phyloP scores from a whole-genome alignment of 805 yeast species.

The Sugiyamaella boreocaroliniensis region DNA sequence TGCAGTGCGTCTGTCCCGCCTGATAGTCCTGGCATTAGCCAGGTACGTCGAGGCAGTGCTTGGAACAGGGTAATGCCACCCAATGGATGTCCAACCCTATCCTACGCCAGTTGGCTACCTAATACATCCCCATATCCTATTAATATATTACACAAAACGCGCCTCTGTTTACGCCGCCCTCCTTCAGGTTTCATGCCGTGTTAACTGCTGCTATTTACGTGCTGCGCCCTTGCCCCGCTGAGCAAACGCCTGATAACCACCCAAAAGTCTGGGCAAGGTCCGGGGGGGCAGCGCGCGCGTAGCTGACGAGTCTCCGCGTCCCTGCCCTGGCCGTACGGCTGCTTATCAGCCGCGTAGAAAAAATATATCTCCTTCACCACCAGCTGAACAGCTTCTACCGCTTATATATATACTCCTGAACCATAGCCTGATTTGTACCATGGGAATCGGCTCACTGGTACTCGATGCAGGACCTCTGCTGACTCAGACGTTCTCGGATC shows the following conservation, averaged over 20 bases:
- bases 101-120: neutral
- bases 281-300: neutral
- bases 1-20: neutral
- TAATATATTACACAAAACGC: neutral
- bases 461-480: slow-evolving; percentile 95
- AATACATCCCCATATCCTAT: neutral
- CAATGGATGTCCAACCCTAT: neutral
- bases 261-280: too few relatives aligned
- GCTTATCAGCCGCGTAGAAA: neutral
- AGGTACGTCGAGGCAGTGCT: neutral
- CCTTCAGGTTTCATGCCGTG: neutral
- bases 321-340: neutral
- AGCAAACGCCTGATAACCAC: neutral
- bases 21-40: neutral
- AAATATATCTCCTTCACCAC: neutral
- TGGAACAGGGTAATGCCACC: neutral
- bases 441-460: slow-evolving; percentile 46
- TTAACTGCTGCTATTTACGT: neutral
- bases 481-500: slow-evolving; percentile 69
- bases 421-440: too few relatives aligned
- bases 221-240: neutral
- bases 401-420: too few relatives aligned
- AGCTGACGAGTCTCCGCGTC: neutral
- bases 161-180: neutral
- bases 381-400: too few relatives aligned